Conservation (phyloP, 2,329 filamentous ascomycete species). For the Triangularia verruculosa region DNA sequence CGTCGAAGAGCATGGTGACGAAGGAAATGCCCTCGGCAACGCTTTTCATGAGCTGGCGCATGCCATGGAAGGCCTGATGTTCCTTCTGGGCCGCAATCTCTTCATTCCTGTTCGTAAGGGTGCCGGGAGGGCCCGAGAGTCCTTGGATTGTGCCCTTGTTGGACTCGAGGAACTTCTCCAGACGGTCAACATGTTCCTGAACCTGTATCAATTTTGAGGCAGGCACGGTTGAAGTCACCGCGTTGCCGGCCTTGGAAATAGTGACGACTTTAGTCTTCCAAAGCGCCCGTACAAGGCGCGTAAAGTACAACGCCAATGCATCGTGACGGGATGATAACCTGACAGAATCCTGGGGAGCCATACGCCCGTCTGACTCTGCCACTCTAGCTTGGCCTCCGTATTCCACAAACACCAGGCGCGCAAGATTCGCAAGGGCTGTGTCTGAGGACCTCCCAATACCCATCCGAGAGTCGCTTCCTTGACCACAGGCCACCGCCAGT, state of each 20-base stretch:
- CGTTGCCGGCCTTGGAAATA: slow-evolving; percentile 55
- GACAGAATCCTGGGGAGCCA: slow-evolving; percentile 75
- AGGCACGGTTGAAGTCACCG: slow-evolving; percentile 65
- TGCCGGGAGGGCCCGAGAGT: slow-evolving; percentile 81
- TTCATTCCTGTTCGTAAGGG: slow-evolving; percentile 77
- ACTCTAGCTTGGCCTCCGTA: slow-evolving; percentile 84
- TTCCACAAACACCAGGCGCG: slow-evolving; percentile 84
- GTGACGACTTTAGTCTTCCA: slow-evolving; percentile 79
- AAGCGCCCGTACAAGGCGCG: slow-evolving; percentile 80
- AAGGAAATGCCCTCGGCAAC: slow-evolving; percentile 97
- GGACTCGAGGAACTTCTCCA: slow-evolving; percentile 78
- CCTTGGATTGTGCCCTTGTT: slow-evolving; percentile 93
- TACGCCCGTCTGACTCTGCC: slow-evolving; percentile 70
- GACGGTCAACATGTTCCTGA: slow-evolving; percentile 74
- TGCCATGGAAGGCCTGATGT: slow-evolving; percentile 83
- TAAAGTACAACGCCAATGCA: slow-evolving; percentile 82
- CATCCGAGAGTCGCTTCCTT: slow-evolving; percentile 72
- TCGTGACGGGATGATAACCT: slow-evolving; percentile 85
- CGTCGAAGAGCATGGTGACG: slow-evolving; percentile 89
- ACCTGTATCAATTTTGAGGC: slow-evolving; percentile 68
- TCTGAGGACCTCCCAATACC: slow-evolving; percentile 77
- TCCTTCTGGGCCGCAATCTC: slow-evolving; percentile 91
- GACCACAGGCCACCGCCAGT: slow-evolving; percentile 89
- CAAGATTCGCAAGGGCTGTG: slow-evolving; percentile 79
- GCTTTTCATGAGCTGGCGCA: slow-evolving; percentile 81